These are phyloP conservation scores for Chaetomium fimeti DNA, from an alignment of 495 filamentous ascomycete species.

Conservation along the genomic window DNA sequence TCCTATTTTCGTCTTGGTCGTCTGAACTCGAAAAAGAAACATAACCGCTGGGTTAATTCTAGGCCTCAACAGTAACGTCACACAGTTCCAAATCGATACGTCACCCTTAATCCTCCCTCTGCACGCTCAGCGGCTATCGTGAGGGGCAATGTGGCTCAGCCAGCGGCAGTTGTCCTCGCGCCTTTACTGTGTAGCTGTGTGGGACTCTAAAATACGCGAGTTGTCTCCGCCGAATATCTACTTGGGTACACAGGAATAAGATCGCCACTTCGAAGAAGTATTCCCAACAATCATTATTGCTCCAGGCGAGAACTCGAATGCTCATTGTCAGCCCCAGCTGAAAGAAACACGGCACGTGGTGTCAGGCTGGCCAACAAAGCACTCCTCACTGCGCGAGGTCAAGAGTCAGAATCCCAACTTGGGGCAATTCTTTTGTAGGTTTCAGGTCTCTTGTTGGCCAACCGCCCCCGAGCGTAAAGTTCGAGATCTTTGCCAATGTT, in stretches of 20 bases:
- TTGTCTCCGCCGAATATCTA: too few species aligned
- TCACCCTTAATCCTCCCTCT: not conserved
- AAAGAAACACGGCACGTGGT: too few species aligned
- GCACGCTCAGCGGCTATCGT: too few species aligned
- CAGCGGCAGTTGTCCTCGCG: not conserved
- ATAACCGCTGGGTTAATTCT: not conserved
- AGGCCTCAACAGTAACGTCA: not conserved
- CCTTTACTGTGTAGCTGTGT: not conserved
- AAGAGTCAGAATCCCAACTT: too few species aligned
- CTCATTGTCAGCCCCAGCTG: too few species aligned
- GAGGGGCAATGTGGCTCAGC: not conserved
- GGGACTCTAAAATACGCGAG: not conserved
- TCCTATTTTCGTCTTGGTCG: not conserved
- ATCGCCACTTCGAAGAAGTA: not conserved
- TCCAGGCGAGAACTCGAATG: too few species aligned
- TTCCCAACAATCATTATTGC: too few species aligned
- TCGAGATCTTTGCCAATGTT: not conserved
- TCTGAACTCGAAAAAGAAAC: not conserved
- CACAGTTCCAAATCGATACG: not conserved
- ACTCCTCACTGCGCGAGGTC: too few species aligned
- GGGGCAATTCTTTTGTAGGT: too few species aligned
- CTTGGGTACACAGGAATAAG: too few species aligned
- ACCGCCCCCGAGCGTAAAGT: not conserved
- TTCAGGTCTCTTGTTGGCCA: not conserved
- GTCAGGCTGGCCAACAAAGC: too few species aligned